Evolutionary conservation across 2,329 filamentous ascomycete genomes (phyloP).

Genomic region (Cytospora schulzeri): DNA sequence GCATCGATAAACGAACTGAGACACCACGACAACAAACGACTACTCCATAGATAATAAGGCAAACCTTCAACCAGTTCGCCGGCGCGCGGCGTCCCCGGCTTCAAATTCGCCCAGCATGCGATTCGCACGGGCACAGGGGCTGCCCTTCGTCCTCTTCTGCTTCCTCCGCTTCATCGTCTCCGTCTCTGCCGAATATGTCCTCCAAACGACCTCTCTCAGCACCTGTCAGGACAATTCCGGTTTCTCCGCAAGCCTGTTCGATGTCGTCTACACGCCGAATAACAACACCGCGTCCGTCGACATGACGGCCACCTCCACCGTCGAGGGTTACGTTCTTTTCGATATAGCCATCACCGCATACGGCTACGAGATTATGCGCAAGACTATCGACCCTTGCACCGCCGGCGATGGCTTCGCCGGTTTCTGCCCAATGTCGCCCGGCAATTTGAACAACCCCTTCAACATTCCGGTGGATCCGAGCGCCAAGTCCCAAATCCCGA

Average conservation of each 20-base stretch:
- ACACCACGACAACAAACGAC: not conserved
- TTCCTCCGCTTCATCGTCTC: conserved; percentile 28
- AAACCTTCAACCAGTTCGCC: not conserved
- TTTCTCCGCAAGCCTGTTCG: conserved; percentile 79
- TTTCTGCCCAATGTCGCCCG: conserved; percentile 80
- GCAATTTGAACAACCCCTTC: conserved; percentile 55
- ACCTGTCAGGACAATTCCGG: conserved; percentile 75
- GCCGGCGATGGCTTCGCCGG: conserved; percentile 56
- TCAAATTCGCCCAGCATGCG: conserved; percentile 20
- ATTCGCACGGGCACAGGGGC: conserved; percentile 15
- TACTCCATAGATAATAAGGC: not conserved
- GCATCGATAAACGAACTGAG: not conserved
- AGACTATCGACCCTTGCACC: conserved; percentile 70
- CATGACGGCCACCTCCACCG: conserved; percentile 72
- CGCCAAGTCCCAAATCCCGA: conserved; percentile 66
- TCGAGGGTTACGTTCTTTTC: conserved; percentile 73
- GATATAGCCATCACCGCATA: conserved; percentile 73
- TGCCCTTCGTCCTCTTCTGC: conserved; percentile 19
- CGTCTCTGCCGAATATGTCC: conserved; percentile 32
- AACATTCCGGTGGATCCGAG: conserved; percentile 60
- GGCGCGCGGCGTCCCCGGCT: conserved; percentile 1
- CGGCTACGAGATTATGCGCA: conserved; percentile 65
- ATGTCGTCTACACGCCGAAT: conserved; percentile 69
- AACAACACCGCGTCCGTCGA: conserved; percentile 67
- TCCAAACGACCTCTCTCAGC: conserved; percentile 62